Evolutionary conservation across 2,329 filamentous ascomycete genomes (phyloP), one percentile per base, ranked within the genome.

Genomic region (Fusarium armeniacum): DNA sequence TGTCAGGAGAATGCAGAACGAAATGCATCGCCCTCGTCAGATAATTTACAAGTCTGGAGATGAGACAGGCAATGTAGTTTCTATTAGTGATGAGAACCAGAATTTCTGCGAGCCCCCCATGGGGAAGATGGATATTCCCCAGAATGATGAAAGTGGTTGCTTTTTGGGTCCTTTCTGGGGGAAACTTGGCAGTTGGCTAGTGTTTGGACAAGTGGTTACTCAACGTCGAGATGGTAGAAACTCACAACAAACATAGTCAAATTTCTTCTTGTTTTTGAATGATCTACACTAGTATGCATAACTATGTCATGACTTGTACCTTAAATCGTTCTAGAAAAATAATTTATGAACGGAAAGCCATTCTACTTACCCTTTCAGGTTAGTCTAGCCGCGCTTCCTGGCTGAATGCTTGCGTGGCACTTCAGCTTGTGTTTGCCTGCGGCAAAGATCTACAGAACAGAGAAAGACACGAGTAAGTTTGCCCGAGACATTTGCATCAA

Each of bases 111-210:
- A 47, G 28, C 22, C 33, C 41, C 62, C 62, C 60, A 65, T 60
- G 62, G 62, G 62, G 62, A 65, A 65, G 54, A 24, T 41, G 60
- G 35, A 57, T 63, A 28, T 49, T 60, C 62, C 61, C 62, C 62
- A 54, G 62, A 65, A 28, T 38, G 13, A 7, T 26, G 33, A 28
- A 49, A 24, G 55, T 47, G 60, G 45, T 36, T 32, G 28, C 28
- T 30, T 11, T 30, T 30, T 30, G 4, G 1, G 28, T 30, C 28
- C 41, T 32, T 38, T 36, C 15, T 26, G 26, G 38, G 15, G 24
- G 22, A 45, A 13, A 26, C 20, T 46, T 46, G 30, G 43, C 11
- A 24, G 11, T 16, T 22, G 5, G 8, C 33, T 16, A 18, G 16
- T 35, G 15, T 35, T 9, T 16, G 6, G 20, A 20, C 28, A 33